Base-by-base conservation (phyloP, 768 basidiomycete species). In the Tylopilus rubrobrunneus region DNA sequence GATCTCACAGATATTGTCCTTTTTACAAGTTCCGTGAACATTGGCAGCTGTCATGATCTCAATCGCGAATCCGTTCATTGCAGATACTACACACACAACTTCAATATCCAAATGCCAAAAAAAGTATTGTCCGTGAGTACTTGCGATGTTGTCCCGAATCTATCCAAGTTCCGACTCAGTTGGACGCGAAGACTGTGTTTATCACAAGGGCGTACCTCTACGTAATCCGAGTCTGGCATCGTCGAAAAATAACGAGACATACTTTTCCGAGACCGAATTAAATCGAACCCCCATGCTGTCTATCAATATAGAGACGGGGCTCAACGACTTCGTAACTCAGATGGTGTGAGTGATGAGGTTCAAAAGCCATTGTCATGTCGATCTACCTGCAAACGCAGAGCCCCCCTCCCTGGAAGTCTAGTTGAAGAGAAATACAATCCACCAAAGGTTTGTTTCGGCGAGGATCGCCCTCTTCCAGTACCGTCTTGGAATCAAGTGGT, bases 351-450 rank as follows among this genome's bases (percentile, higher is more conserved):
- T 21, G 33, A 48, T 55, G 31, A 17, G 41, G 7, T 10, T 41
- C 11, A 11, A 12, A 25, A 10, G 7, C 15, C 40, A 21, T 19
- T 45, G 19, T 57, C 40, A 40, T 31, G 36, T 31, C 19, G 33
- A 74, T 82, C 65, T 72, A 89, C 92, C 86, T 58, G 86, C 81
- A 67, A 97, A 97, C 3, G 91, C 89, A 28, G 92, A 96, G 58
- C n/a, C n/a, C n/a, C n/a, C 90, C 89, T 44, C 85, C 82, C 34
- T 81, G 79, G 67, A 95, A 91, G 58, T 97, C 93, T 5, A 92
- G 73, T 2, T 88, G 86, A 3, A 92, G 76, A 19, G 80, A 64
- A 52, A 93, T 82, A 83, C 89, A 95, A 56, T 89, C 79, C 19
- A 93, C 76, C 37, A 97, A 65, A 11, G 82, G 79, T 54, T 82